Percentiles rank a stretch among this genome's conserved stretches.
phyloP scores from a whole-genome alignment of 177 flowering plant species.

The Vitis hybrid region DNA sequence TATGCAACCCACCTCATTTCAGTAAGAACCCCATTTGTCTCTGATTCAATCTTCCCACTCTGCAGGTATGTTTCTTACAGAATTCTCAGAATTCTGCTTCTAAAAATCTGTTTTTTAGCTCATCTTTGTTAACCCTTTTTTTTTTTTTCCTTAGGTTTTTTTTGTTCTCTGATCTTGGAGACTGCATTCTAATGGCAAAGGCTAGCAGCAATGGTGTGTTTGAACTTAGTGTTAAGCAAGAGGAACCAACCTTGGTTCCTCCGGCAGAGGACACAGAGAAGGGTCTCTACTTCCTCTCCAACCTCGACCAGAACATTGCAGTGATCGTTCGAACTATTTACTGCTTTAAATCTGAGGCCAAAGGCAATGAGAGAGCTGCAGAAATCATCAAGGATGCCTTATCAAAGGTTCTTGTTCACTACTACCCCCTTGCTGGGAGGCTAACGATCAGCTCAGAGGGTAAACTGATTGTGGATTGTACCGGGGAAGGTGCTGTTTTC shows the following conservation, averaged over 20 bases:
- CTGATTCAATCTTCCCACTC: neutral
- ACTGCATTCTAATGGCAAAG: neutral
- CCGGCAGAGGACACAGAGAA: constrained; percentile 59
- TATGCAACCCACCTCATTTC: neutral
- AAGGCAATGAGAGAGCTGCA: constrained; percentile 48
- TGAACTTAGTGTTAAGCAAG: constrained; percentile 27
- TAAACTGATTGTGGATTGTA: constrained; percentile 63
- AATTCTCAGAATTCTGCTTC: neutral
- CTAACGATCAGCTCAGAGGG: constrained; percentile 57
- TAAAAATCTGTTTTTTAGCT: neutral
- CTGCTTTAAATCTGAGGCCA: constrained; percentile 50
- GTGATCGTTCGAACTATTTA: constrained; percentile 59
- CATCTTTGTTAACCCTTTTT: too few species aligned
- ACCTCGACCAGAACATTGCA: constrained; percentile 73
- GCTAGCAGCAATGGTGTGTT: constrained; percentile 4
- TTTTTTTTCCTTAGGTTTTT: neutral
- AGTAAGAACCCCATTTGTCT: neutral
- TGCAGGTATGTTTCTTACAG: constrained; percentile 7
- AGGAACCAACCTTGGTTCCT: constrained; percentile 46
- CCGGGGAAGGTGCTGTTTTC: constrained; percentile 64
- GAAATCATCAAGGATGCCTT: constrained; percentile 52
- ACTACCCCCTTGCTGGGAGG: constrained; percentile 65
- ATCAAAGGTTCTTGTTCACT: constrained; percentile 61
- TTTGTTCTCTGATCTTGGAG: neutral
- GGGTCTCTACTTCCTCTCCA: constrained; percentile 65